A percentile compares a stretch with the other conserved stretches of the same genome.
Evolutionary conservation across 2,329 filamentous ascomycete species (phyloP).

Genomic region (Delphinella strobiligena): DNA sequence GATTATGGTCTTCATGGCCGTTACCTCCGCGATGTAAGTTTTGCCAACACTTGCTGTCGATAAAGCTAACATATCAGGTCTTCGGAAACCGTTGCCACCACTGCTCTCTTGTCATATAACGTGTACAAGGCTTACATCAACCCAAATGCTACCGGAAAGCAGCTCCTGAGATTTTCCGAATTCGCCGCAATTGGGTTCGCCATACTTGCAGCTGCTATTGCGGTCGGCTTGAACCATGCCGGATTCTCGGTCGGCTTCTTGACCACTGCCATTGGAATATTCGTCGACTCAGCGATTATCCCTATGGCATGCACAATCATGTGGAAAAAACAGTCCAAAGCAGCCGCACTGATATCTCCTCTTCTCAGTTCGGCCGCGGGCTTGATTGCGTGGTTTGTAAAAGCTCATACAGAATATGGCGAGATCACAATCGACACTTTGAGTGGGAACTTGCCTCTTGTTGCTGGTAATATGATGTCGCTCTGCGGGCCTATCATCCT

Average conservation of each 20-base stretch:
- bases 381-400: conserved; percentile 10
- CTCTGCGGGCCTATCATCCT: neutral
- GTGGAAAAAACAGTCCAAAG: conserved; percentile 18
- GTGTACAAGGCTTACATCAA: conserved; percentile 29
- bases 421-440: conserved; percentile 9
- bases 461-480: conserved; percentile 13
- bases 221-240: conserved; percentile 17
- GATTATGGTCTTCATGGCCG: conserved; percentile 37
- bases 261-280: conserved; percentile 15
- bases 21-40: conserved; percentile 22
- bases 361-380: conserved; percentile 12
- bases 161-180: conserved; percentile 24
- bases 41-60: neutral
- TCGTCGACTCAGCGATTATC: conserved; percentile 17
- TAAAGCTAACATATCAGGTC: neutral
- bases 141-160: conserved; percentile 18
- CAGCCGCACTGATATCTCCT: conserved; percentile 15
- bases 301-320: conserved; percentile 20
- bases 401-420: conserved; percentile 10
- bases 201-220: conserved; percentile 18
- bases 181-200: conserved; percentile 23
- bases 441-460: conserved; percentile 10
- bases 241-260: conserved; percentile 14
- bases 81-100: conserved; percentile 27
- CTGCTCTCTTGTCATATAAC: conserved; percentile 28